Conservation (phyloP, 805 yeast species). For the Starmera quercuum region DNA sequence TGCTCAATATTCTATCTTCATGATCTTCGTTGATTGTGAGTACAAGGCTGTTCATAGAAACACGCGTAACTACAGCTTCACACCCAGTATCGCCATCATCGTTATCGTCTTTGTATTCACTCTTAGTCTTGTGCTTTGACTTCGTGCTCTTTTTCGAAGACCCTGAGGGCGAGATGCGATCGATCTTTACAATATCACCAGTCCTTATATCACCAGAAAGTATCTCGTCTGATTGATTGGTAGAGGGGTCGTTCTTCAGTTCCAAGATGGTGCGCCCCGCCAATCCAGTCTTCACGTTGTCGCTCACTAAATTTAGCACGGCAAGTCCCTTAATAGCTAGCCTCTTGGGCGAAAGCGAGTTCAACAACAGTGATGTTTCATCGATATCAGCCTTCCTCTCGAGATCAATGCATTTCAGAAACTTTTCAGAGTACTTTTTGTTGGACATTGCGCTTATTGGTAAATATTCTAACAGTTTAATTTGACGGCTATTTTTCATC, state of each 20-base stretch:
- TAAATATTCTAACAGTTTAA: no score
- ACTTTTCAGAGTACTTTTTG: constrained; percentile 9
- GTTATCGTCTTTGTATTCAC: constrained; percentile 2
- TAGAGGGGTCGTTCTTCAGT: constrained; percentile 45
- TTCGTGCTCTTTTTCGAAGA: constrained; percentile 16
- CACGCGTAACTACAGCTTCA: constrained; percentile 61
- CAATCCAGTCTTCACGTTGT: constrained; percentile 64
- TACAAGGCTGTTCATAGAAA: constrained; percentile 31
- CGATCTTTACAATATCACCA: constrained; percentile 72
- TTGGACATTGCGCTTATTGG: background rate
- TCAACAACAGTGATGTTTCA: constrained; percentile 28
- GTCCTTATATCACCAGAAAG: constrained; percentile 48
- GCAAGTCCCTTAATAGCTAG: constrained; percentile 75
- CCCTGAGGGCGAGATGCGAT: constrained; percentile 25
- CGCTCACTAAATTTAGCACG: constrained; percentile 51
- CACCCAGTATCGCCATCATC: constrained; percentile 21
- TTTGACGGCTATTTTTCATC: no score
- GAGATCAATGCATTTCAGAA: constrained; percentile 10
- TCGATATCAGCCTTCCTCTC: constrained; percentile 16
- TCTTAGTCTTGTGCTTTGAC: constrained; percentile 5
- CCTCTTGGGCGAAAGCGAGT: constrained; percentile 48
- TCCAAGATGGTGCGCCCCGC: constrained; percentile 72
- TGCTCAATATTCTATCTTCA: constrained; percentile 42
- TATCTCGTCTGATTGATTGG: constrained; percentile 25
- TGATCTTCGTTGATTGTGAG: constrained; percentile 53